These are phyloP conservation scores for Chiua sp. DNA, from an alignment of 1,284 basidiomycete genomes.

Conservation along the genomic window DNA sequence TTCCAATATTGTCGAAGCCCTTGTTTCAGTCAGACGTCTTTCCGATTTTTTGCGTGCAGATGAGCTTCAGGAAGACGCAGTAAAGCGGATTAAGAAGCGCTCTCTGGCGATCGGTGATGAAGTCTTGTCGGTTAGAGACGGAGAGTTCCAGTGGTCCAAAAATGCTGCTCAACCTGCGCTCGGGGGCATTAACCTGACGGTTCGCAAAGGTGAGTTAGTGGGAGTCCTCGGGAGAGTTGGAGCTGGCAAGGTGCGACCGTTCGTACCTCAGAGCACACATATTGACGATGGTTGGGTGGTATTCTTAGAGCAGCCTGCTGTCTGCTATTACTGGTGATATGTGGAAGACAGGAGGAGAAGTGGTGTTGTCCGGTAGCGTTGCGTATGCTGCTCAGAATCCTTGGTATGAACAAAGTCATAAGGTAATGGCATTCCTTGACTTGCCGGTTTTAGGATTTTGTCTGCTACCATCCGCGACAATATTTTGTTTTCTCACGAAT, in stretches of 20 bases:
- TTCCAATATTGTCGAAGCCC: slow-evolving; percentile 82
- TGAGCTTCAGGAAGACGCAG: slow-evolving; percentile 82
- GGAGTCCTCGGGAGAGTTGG: slow-evolving; percentile 92
- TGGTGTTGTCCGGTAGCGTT: slow-evolving; percentile 76
- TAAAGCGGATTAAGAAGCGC: slow-evolving; percentile 53
- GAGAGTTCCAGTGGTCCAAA: slow-evolving; percentile 82
- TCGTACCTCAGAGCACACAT: neutral
- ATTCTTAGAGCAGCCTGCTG: slow-evolving; percentile 65
- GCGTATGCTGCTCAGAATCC: slow-evolving; percentile 92
- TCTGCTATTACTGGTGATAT: slow-evolving; percentile 91
- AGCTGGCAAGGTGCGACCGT: slow-evolving; percentile 78
- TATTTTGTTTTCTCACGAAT: slow-evolving; percentile 90
- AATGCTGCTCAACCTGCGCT: slow-evolving; percentile 65
- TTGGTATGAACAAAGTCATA: slow-evolving; percentile 56
- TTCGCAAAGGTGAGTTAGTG: slow-evolving; percentile 87
- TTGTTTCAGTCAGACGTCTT: slow-evolving; percentile 86
- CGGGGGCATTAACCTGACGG: slow-evolving; percentile 76
- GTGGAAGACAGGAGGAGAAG: slow-evolving; percentile 75
- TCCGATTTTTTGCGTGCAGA: slow-evolving; percentile 78
- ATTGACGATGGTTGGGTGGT: neutral
- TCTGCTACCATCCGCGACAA: slow-evolving; percentile 87
- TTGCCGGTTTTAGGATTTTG: slow-evolving; percentile 62
- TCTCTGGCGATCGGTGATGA: slow-evolving; percentile 65
- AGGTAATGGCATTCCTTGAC: neutral
- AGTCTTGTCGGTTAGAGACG: slow-evolving; percentile 72